Conservation (phyloP, 1,284 basidiomycete genomes). For the Boletus mariae region DNA sequence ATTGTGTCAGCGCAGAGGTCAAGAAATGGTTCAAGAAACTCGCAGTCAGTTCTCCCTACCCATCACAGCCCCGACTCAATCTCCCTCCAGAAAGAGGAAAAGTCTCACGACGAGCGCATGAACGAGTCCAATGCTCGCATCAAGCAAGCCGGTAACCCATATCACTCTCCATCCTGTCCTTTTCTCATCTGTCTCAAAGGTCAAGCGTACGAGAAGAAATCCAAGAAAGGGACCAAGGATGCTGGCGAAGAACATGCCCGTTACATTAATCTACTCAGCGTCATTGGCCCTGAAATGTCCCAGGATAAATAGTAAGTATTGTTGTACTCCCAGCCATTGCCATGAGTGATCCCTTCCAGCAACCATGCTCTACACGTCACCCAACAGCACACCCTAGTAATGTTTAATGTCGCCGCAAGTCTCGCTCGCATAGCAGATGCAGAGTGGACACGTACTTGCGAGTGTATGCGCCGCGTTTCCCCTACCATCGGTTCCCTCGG, state of each 20-base stretch:
- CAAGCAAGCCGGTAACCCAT: slow-evolving; percentile 62
- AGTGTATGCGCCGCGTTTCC: slow-evolving; percentile 61
- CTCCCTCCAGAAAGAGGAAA: slow-evolving; percentile 67
- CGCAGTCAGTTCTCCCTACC: slow-evolving; percentile 42
- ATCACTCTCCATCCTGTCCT: background rate
- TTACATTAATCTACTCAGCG: slow-evolving; percentile 68
- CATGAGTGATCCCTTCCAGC: slow-evolving; percentile 36
- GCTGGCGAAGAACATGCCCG: slow-evolving; percentile 69
- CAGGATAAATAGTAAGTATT: slow-evolving; percentile 68
- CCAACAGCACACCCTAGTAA: slow-evolving; percentile 55
- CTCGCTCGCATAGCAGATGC: slow-evolving; percentile 69
- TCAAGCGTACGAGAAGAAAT: slow-evolving; percentile 70
- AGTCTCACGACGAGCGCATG: slow-evolving; percentile 67
- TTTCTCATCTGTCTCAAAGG: slow-evolving; percentile 38
- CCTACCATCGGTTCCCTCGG: slow-evolving; percentile 64
- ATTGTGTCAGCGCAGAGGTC: slow-evolving; percentile 58
- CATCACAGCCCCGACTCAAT: slow-evolving; percentile 2
- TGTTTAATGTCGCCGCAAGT: slow-evolving; percentile 58
- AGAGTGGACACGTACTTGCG: slow-evolving; percentile 71
- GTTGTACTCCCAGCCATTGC: background rate
- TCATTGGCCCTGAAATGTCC: slow-evolving; percentile 72
- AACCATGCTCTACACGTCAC: slow-evolving; percentile 63
- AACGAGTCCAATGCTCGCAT: slow-evolving; percentile 67
- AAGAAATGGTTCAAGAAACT: slow-evolving; percentile 84
- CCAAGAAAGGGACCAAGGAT: slow-evolving; percentile 68